phyloP scores from a whole-genome alignment of 2,329 filamentous ascomycete species.

The Fusarium brachygibbosum region DNA sequence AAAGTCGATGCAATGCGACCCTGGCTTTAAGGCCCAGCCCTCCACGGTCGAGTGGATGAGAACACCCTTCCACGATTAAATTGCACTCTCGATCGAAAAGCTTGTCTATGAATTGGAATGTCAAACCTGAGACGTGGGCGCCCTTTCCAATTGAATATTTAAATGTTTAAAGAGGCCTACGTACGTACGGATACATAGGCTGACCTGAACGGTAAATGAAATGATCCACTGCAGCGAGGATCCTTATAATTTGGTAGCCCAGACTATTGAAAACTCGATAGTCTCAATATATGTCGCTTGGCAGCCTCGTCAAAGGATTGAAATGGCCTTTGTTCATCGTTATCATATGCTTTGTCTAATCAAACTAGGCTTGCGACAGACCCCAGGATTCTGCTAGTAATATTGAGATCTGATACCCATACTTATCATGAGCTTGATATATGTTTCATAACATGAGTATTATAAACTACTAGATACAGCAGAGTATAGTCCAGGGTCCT shows the following conservation, averaged over 20 bases:
- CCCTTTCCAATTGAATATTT: neutral
- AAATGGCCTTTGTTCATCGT: neutral
- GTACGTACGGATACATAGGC: neutral
- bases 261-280: neutral
- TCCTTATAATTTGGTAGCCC: neutral
- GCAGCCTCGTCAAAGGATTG: neutral
- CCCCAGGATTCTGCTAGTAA: neutral
- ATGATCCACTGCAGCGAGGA: constrained; percentile 2
- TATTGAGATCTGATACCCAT: neutral
- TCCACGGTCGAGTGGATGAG: constrained; percentile 2
- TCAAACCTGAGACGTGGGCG: constrained; percentile 9
- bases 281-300: neutral
- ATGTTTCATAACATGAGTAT: neutral
- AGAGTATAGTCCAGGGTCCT: neutral
- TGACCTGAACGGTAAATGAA: neutral
- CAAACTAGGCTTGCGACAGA: neutral
- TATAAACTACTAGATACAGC: neutral
- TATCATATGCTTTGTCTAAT: neutral
- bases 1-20: constrained; percentile 13
- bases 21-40: constrained; percentile 11
- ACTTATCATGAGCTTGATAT: neutral
- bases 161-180: neutral
- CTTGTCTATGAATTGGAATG: constrained; percentile 24
- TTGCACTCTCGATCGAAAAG: constrained; percentile 6
- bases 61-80: neutral